Conservation (phyloP, 1,284 basidiomycete genomes). For the Omphalotus olearius region DNA sequence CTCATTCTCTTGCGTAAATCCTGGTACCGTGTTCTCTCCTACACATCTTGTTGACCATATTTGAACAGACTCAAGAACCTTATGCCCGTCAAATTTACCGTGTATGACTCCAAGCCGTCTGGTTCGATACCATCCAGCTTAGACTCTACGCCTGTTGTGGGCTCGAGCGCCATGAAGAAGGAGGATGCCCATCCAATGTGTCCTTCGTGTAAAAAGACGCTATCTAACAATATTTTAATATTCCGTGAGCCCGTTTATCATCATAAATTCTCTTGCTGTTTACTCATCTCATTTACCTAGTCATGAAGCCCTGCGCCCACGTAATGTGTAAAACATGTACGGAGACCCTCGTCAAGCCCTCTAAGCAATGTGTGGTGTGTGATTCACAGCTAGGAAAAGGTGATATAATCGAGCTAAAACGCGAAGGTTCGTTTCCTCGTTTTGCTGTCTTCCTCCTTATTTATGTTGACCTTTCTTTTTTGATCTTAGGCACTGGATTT, state of each 20-base stretch:
- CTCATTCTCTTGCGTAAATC: constrained; percentile 72
- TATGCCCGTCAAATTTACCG: constrained; percentile 71
- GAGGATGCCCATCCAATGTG: constrained; percentile 70
- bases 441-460: neutral
- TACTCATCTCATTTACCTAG: constrained; percentile 28
- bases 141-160: constrained; percentile 38
- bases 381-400: constrained; percentile 58
- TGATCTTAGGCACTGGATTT: constrained; percentile 72
- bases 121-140: constrained; percentile 26
- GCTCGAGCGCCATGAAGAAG: constrained; percentile 32
- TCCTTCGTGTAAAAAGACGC: constrained; percentile 81
- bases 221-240: constrained; percentile 75
- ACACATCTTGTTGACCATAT: neutral
- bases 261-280: neutral
- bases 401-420: constrained; percentile 72
- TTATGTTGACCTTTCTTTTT: neutral
- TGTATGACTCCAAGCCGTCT: constrained; percentile 33
- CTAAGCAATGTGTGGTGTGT: constrained; percentile 80
- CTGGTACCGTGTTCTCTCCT: neutral
- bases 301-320: constrained; percentile 79
- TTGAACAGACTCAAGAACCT: constrained; percentile 65
- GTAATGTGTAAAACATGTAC: constrained; percentile 85
- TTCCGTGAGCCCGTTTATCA: constrained; percentile 48
- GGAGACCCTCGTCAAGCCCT: constrained; percentile 73
- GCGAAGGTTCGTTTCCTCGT: constrained; percentile 61